Evolutionary conservation across 2,329 filamentous ascomycete species (phyloP).

Genomic region (Paecilomyces fulvus): DNA sequence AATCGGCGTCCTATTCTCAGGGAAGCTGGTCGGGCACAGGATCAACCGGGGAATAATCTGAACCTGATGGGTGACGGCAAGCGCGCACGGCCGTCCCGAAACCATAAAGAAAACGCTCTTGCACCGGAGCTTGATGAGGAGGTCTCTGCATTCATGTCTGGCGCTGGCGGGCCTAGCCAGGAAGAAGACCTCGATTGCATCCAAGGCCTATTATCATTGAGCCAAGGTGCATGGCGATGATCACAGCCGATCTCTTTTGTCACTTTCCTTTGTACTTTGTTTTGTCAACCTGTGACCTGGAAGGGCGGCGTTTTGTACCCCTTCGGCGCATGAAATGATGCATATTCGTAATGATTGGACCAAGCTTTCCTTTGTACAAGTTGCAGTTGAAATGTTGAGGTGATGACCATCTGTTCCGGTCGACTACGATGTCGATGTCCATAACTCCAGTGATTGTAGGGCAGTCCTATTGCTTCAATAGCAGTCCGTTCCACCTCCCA

Average conservation of each 20-base stretch:
- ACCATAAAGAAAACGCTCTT: slow-evolving; percentile 26
- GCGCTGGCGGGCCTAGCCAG: slow-evolving; percentile 49
- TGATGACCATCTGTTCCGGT: background rate
- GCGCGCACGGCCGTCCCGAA: slow-evolving; percentile 17
- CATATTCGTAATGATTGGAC: background rate
- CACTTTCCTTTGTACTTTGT: background rate
- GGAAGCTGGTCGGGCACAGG: slow-evolving; percentile 27
- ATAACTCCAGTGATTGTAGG: background rate
- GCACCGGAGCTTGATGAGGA: slow-evolving; percentile 49
- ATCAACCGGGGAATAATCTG: slow-evolving; percentile 15
- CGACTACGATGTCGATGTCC: background rate
- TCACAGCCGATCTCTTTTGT: slow-evolving; percentile 2
- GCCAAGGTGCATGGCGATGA: slow-evolving; percentile 83
- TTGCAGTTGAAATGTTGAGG: background rate
- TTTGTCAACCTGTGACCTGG: background rate
- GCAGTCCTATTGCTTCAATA: background rate
- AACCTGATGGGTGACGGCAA: slow-evolving; percentile 13
- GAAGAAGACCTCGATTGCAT: slow-evolving; percentile 80
- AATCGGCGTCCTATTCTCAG: slow-evolving; percentile 36
- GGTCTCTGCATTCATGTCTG: slow-evolving; percentile 67
- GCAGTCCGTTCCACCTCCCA: too few relatives aligned
- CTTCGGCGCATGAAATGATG: background rate
- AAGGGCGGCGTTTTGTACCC: background rate
- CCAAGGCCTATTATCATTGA: slow-evolving; percentile 77
- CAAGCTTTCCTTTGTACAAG: background rate